phyloP scores from a whole-genome alignment of 805 yeast genomes.

The Candida mattraensis region DNA sequence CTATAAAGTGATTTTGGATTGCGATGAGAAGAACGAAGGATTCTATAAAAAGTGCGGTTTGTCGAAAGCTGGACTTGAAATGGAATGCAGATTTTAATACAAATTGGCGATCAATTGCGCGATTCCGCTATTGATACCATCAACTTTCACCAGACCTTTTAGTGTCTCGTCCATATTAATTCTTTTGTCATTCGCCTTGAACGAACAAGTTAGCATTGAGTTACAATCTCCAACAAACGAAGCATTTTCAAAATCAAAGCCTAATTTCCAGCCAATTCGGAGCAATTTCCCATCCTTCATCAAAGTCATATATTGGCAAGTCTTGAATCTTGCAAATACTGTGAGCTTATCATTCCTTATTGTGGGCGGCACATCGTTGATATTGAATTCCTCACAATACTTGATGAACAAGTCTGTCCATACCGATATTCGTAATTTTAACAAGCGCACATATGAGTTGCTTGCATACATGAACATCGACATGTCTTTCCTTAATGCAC shows the following conservation, averaged over 20 bases:
- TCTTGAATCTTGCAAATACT: slow-evolving; percentile 3
- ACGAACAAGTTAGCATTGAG: slow-evolving; percentile 14
- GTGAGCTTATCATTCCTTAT: slow-evolving; percentile 3
- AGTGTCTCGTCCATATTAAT: slow-evolving; percentile 17
- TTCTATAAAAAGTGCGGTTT: slow-evolving; percentile 91
- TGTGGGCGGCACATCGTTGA: slow-evolving; percentile 16
- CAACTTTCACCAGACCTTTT: slow-evolving; percentile 18
- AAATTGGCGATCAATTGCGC: slow-evolving; percentile 16
- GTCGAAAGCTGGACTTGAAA: slow-evolving; percentile 62
- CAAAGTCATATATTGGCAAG: slow-evolving; percentile 6
- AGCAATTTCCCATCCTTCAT: slow-evolving; percentile 2
- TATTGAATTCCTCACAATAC: slow-evolving; percentile 11
- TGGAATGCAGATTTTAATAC: slow-evolving; percentile 51
- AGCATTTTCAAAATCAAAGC: slow-evolving; percentile 8
- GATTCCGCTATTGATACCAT: slow-evolving; percentile 18
- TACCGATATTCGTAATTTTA: slow-evolving; percentile 17
- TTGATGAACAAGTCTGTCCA: slow-evolving; percentile 22
- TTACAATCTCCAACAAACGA: slow-evolving; percentile 21
- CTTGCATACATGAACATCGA: slow-evolving; percentile 26
- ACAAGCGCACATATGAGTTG: slow-evolving; percentile 25
- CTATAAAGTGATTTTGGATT: slow-evolving; percentile 87
- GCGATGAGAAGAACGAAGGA: slow-evolving; percentile 75
- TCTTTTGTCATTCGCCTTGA: slow-evolving; percentile 1
- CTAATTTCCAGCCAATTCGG: slow-evolving; percentile 16
- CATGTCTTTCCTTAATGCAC: slow-evolving; percentile 19